Evolutionary conservation across 2,329 filamentous ascomycete species (phyloP).

Genomic region (Tolypocladium inflatum): DNA sequence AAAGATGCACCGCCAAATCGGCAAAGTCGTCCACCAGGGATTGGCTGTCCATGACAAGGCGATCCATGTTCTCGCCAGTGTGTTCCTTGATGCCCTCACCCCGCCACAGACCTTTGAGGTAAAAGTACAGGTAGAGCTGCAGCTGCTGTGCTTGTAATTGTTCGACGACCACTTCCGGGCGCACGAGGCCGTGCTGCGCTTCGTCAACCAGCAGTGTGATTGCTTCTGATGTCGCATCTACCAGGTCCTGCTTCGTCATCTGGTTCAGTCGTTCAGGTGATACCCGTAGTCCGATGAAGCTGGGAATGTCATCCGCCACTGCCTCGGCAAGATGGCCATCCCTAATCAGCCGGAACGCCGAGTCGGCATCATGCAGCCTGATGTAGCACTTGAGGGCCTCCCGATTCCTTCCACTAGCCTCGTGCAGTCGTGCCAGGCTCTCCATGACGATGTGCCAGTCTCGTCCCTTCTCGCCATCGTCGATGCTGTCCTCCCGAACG

Average conservation of each 20-base stretch:
- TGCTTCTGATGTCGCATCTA: constrained; percentile 72
- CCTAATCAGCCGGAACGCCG: constrained; percentile 74
- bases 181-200: constrained; percentile 79
- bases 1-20: constrained; percentile 77
- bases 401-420: constrained; percentile 69
- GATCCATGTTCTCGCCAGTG: constrained; percentile 43
- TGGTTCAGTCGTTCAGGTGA: constrained; percentile 57
- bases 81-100: constrained; percentile 55
- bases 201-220: constrained; percentile 83
- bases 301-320: constrained; percentile 80
- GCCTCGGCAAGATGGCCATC: constrained; percentile 87
- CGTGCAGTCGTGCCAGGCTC: constrained; percentile 72
- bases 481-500: constrained; percentile 64
- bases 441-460: constrained; percentile 91
- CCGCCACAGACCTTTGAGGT: constrained; percentile 77
- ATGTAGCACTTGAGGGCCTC: constrained; percentile 89
- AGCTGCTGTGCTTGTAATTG: constrained; percentile 63
- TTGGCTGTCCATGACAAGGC: constrained; percentile 47
- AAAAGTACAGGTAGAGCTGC: constrained; percentile 80
- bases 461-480: constrained; percentile 60
- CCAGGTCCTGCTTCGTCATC: constrained; percentile 61
- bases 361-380: constrained; percentile 81
- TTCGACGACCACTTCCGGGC: constrained; percentile 64
- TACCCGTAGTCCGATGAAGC: constrained; percentile 81
- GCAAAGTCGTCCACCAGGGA: constrained; percentile 77